Percentiles rank a stretch among this genome's conserved stretches.
Evolutionary conservation across 805 yeast genomes (phyloP).

Genomic region (Sungouiozyma ichnusensis): DNA sequence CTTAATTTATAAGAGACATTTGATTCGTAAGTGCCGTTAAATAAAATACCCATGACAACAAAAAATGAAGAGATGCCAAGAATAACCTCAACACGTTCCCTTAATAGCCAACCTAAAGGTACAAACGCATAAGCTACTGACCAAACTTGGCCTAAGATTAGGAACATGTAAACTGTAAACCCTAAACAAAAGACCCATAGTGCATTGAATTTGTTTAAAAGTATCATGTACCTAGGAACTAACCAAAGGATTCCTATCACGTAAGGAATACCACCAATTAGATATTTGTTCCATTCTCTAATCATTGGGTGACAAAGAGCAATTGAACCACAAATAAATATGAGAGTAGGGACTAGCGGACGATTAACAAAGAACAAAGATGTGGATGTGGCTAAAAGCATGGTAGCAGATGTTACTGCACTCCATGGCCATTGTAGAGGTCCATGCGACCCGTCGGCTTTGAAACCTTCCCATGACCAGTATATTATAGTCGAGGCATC

Average conservation of each 20-base stretch:
- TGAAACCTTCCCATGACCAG: slow-evolving; percentile 97
- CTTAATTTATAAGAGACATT: neutral
- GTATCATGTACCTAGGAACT: slow-evolving; percentile 43
- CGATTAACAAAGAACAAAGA: slow-evolving; percentile 12
- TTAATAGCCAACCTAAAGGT: slow-evolving; percentile 78
- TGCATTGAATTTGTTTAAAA: slow-evolving; percentile 47
- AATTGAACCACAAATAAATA: slow-evolving; percentile 22
- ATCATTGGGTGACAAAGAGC: slow-evolving; percentile 14
- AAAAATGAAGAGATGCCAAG: slow-evolving; percentile 44
- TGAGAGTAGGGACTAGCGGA: slow-evolving; percentile 19
- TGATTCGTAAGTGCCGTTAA: neutral
- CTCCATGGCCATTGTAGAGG: slow-evolving; percentile 66
- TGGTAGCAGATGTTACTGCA: slow-evolving; percentile 47
- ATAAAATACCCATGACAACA: slow-evolving; percentile 42
- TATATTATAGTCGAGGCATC: slow-evolving; percentile 81
- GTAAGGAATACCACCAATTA: slow-evolving; percentile 62
- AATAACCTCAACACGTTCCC: slow-evolving; percentile 82
- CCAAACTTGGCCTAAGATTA: slow-evolving; percentile 85
- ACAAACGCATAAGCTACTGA: slow-evolving; percentile 97
- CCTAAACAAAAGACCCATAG: slow-evolving; percentile 43
- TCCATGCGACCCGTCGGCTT: slow-evolving; percentile 63
- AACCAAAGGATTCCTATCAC: slow-evolving; percentile 50
- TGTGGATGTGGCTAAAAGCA: slow-evolving; percentile 45
- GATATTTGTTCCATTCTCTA: slow-evolving; percentile 26
- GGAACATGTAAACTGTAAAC: slow-evolving; percentile 39